phyloP scores from a whole-genome alignment of 129 eudicot species.

The Sambucus nigra region DNA sequence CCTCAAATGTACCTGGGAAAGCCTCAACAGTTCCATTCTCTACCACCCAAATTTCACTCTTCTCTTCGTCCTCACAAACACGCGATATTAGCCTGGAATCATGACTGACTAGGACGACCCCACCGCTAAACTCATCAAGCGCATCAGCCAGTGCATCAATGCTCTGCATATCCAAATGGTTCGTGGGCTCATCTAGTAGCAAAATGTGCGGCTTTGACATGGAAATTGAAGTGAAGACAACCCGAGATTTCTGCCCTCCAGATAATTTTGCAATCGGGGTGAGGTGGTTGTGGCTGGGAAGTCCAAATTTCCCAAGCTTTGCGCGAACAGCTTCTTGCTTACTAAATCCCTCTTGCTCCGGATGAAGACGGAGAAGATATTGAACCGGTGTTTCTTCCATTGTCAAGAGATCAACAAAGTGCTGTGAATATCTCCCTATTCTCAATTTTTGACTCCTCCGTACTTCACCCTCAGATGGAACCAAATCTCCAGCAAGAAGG shows the following conservation, averaged over 20 bases:
- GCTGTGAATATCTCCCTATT: conserved; percentile 78
- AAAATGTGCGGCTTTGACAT: conserved; percentile 82
- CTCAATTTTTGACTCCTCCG: conserved; percentile 70
- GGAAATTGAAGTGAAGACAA: conserved; percentile 81
- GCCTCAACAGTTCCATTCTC: conserved; percentile 61
- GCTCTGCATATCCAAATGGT: conserved; percentile 90
- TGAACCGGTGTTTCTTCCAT: conserved; percentile 82
- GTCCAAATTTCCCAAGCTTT: conserved; percentile 75
- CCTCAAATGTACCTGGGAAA: conserved; percentile 54
- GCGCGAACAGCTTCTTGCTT: conserved; percentile 86
- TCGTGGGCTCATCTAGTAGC: conserved; percentile 79
- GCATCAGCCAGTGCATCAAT: conserved; percentile 87
- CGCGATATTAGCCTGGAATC: conserved; percentile 70
- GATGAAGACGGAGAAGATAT: conserved; percentile 74
- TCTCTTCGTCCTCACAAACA: conserved; percentile 72
- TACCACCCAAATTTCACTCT: conserved; percentile 71
- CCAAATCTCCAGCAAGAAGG: conserved; percentile 72
- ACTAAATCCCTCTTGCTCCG: conserved; percentile 74
- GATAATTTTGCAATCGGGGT: conserved; percentile 75
- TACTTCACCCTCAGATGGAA: conserved; percentile 64
- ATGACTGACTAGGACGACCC: conserved; percentile 72
- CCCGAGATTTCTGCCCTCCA: conserved; percentile 78
- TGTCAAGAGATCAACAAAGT: conserved; percentile 69
- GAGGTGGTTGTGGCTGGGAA: conserved; percentile 65
- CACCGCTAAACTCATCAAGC: conserved; percentile 68